Base-by-base conservation (phyloP, 495 filamentous ascomycete species). In the Xylaria palmicola region DNA sequence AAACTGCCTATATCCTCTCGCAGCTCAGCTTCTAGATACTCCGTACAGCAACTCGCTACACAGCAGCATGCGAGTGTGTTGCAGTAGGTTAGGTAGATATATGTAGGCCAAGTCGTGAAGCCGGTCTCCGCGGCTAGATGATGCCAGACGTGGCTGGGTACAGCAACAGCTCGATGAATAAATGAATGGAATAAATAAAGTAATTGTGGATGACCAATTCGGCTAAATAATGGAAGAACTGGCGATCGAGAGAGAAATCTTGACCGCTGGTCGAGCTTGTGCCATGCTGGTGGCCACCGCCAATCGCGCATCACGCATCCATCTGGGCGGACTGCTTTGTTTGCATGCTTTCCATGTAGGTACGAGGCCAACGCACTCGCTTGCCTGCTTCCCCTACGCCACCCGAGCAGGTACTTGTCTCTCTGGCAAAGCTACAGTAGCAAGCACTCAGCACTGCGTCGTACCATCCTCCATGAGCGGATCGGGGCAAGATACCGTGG, bases 261-360 rank as follows among this genome's bases (percentile, higher is more conserved):
- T 55, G 51, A 55, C 51, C 34, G 36, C 27, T 44, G 39, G 27
- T 56, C 37, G 30, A 24, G 53, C 26, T 56, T 56, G 53, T 43
- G n/a, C 22, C 29, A 34, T 51, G 48, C 17, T 29, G 29, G 29
- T 9, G 34, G 20, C 26, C 20, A 5, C 39, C 37, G 53, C 24
- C 37, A 43, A 26, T 30, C 45, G 12, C 2, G 4, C 41, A 27
- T 34, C 51, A 55, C 15, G n/a, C 29, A 15, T 22, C 24, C 29
- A 15, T 7, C 29, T 9, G 13, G 17, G 34, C 12, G 13, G 20
- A 53, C 20, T 19, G 30, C 19, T 32, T 40, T 20, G 26, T 44
- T 30, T 24, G 26, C 39, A 44, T 56, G 27, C 37, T 56, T 26
- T 17, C n/a, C 10, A 30, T 56, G 53, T 56, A 56, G 39, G 39